Evolutionary conservation across 2,329 filamentous ascomycete genomes (phyloP), one percentile per base, ranked within the genome.

Genomic region (Exophiala calicioides): DNA sequence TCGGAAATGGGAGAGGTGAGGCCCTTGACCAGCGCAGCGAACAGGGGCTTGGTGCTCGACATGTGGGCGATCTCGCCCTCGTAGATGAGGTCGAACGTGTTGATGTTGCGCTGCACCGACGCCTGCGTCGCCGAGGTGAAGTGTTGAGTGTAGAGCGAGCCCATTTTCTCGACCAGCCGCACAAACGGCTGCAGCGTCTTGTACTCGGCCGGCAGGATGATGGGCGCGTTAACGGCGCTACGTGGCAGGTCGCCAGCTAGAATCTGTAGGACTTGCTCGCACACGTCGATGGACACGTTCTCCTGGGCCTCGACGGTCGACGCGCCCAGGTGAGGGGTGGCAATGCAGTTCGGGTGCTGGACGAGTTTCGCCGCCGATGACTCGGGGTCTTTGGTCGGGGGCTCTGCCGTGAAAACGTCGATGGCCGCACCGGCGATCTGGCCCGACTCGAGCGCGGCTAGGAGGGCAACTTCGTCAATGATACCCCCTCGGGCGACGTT

Each of bases 291-390:
- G 1, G 84, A 87, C 3, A 90, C 87, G 52, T 90, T 90, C 61
- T 91, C 86, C 64, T 93, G 87, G 0, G 88, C 88, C 73, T 93
- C 88, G 24, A 86, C 77, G 0, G 88, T 93, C 0, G 83, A 88
- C 0, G 88, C 88, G 5, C 87, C 87, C 0, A 93, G 74, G 64
- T 93, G 88, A 1, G 88, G 88, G 5, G 88, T 91, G 1, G 82
- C 82, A 2, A 91, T 82, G 0, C 89, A 86, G 55, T 80, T 84
- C 1, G 82, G 78, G 57, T 91, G 87, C 7, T 73, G 74, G 46
- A 86, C 79, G 6, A 93, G 72, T 33, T 74, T 75, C 8, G 75
- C 76, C 2, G 86, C 84, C 3, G 77, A 71, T 1, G 82, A 82
- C 24, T 73, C 72, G 2, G 81, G 79, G 24, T 71, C 70, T 24